Conservation (phyloP, 176 grass and related monocot species). For the Raddia distichophylla region DNA sequence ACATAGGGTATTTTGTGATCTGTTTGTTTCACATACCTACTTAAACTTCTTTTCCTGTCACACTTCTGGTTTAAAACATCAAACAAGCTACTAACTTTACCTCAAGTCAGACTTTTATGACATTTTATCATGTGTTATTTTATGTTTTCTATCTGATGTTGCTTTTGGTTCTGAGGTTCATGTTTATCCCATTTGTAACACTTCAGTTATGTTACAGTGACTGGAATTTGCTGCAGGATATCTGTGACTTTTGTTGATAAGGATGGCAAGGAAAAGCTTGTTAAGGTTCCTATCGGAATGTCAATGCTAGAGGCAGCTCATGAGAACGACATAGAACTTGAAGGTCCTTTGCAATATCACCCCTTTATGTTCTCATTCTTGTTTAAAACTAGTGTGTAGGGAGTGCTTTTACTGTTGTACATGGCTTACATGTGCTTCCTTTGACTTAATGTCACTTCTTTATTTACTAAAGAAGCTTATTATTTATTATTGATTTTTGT, state of each 20-base stretch:
- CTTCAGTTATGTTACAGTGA: neutral
- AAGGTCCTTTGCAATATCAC: conserved; percentile 47
- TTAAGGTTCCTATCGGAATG: conserved; percentile 94
- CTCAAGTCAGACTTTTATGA: conserved; percentile 4
- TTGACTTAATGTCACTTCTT: conserved; percentile 11
- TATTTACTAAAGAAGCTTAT: conserved; percentile 10
- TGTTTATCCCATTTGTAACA: conserved; percentile 4
- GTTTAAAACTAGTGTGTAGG: neutral
- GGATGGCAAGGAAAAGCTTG: conserved; percentile 73
- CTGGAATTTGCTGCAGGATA: conserved; percentile 59
- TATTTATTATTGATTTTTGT: neutral
- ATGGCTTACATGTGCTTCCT: conserved; percentile 1
- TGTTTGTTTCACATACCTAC: conserved; percentile 2
- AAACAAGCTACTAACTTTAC: neutral
- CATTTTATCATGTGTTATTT: neutral
- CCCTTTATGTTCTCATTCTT: conserved; percentile 1
- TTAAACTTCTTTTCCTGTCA: neutral
- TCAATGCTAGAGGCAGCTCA: conserved; percentile 94
- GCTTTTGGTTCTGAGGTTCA: neutral
- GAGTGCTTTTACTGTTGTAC: neutral
- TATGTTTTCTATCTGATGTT: neutral
- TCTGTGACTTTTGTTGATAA: conserved; percentile 87
- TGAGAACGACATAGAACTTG: conserved; percentile 97
- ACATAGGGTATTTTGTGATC: neutral
- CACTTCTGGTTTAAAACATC: neutral